Evolutionary conservation across 768 basidiomycete species (phyloP), one percentile per base, ranked within the genome.

Genomic region (Phlegmacium glaucopus): DNA sequence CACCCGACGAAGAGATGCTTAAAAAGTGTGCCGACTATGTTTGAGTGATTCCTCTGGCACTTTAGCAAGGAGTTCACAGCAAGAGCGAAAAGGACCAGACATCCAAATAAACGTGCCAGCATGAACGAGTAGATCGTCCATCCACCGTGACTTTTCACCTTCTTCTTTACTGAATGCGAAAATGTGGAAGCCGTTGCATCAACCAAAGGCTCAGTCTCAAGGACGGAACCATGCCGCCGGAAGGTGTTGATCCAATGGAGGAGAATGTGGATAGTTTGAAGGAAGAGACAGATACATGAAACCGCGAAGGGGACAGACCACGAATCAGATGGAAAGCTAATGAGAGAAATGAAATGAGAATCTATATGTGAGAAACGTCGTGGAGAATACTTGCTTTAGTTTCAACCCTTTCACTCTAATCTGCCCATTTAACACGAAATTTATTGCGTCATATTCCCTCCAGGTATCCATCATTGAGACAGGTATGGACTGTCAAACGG

Each of bases 81-180:
- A 0, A 57, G 46, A 7, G 11, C 45, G 15, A 57, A 44, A 3
- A 57, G 48, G 25, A 36, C 30, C 9, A 51, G 6, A 30, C 53
- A 54, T 7, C 56, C 56, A 39, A 45, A 13, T 6, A 57, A 39
- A 22, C 56, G 56, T 6, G 15, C 39, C 6, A 48, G 25, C n/a
- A 6, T 34, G 17, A 44, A 54, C 3, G 22, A n/a, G 26, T 48
- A 39, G 22, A 54, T 51, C 12, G 28, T 10, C 4, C 18, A 13
- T 35, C 53, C 53, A 10, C 53, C 53, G 11, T 39, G 45, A 10
- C 9, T 6, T 35, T 25, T 6, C 6, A 22, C 22, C 22, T 17
- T 35, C 43, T 32, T 32, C 17, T n/a, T n/a, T 4, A 2, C 13
- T 11, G 10, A 44, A 2, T 11, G 35, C 17, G 32, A 35, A 22